phyloP scores from a whole-genome alignment of 2,329 filamentous ascomycete species.

The Lasiodiplodia gonubiensis region DNA sequence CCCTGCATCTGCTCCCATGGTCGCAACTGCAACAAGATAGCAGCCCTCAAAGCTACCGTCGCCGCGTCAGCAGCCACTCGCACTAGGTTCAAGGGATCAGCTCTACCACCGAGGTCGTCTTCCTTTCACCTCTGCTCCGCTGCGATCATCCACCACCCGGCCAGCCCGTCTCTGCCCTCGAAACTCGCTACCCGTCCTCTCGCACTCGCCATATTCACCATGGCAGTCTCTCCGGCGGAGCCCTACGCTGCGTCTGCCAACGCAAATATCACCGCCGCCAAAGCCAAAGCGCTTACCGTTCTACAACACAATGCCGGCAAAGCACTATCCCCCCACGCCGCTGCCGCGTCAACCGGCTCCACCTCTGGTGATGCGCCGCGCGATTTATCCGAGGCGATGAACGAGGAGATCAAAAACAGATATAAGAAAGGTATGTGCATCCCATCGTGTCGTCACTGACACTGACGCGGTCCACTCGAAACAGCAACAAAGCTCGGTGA shows the following conservation, averaged over 20 bases:
- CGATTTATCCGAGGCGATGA: constrained; percentile 56
- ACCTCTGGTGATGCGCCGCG: constrained; percentile 34
- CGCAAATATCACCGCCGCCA: constrained; percentile 29
- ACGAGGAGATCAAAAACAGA: constrained; percentile 65
- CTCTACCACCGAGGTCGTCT: constrained; percentile 4
- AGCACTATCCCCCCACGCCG: constrained; percentile 29
- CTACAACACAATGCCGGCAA: constrained; percentile 35
- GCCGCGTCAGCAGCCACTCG: neutral
- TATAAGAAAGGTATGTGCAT: constrained; percentile 38
- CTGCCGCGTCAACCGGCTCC: constrained; percentile 34
- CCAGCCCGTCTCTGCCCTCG: constrained; percentile 11
- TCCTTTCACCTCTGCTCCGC: constrained; percentile 21
- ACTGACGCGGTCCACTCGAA: constrained; percentile 18
- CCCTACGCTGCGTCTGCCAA: constrained; percentile 24
- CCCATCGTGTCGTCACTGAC: neutral
- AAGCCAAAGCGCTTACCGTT: constrained; percentile 43
- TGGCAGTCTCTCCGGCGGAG: constrained; percentile 31
- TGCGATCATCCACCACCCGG: constrained; percentile 25
- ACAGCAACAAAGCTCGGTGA: constrained; percentile 88
- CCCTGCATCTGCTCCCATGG: neutral
- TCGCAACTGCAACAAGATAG: neutral
- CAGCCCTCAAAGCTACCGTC: neutral
- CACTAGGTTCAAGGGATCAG: neutral
- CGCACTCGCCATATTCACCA: constrained; percentile 22
- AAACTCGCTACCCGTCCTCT: neutral